A percentile compares a stretch with the other conserved stretches of the same genome.
phyloP scores from a whole-genome alignment of 2,329 filamentous ascomycete species.

The Cladosporium sp. region DNA sequence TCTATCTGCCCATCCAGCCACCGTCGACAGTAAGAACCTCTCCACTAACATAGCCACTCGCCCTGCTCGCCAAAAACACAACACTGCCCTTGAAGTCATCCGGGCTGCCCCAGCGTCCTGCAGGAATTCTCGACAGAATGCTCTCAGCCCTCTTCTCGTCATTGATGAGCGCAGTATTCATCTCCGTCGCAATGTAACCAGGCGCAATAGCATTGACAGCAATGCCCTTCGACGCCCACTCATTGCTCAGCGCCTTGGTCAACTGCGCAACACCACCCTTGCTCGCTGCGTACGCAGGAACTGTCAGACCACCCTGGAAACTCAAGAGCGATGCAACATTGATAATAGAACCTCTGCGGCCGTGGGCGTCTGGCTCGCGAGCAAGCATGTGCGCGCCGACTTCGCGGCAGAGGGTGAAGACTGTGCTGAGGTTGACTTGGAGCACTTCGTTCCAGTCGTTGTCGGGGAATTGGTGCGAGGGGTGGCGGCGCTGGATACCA shows the following conservation, averaged over 20 bases:
- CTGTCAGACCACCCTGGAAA: conserved; percentile 56
- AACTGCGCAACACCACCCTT: conserved; percentile 84
- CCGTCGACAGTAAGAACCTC: conserved; percentile 82
- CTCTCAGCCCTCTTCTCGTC: conserved; percentile 67
- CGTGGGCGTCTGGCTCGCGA: conserved; percentile 29
- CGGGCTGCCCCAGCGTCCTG: conserved; percentile 76
- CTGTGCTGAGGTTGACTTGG: conserved; percentile 53
- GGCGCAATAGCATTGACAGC: conserved; percentile 85
- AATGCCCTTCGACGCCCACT: conserved; percentile 75
- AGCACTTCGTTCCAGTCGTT: conserved; percentile 32
- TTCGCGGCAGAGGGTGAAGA: conserved; percentile 71
- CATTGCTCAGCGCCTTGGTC: conserved; percentile 80
- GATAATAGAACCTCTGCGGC: conserved; percentile 28
- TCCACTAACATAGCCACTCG: conserved; percentile 76
- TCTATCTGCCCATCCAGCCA: conserved; percentile 52
- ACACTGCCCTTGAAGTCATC: conserved; percentile 84
- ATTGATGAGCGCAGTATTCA: conserved; percentile 78
- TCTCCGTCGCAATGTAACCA: conserved; percentile 84
- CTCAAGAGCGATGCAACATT: conserved; percentile 28
- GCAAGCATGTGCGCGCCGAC: conserved; percentile 25
- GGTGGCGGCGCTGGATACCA: conserved; percentile 31
- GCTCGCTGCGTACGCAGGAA: conserved; percentile 80
- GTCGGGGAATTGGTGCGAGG: conserved; percentile 32
- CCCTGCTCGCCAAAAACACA: conserved; percentile 72
- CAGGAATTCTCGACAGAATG: conserved; percentile 77